Evolutionary conservation across 257 asterid species (phyloP).

Genomic region (Solanum chmielewskii): DNA sequence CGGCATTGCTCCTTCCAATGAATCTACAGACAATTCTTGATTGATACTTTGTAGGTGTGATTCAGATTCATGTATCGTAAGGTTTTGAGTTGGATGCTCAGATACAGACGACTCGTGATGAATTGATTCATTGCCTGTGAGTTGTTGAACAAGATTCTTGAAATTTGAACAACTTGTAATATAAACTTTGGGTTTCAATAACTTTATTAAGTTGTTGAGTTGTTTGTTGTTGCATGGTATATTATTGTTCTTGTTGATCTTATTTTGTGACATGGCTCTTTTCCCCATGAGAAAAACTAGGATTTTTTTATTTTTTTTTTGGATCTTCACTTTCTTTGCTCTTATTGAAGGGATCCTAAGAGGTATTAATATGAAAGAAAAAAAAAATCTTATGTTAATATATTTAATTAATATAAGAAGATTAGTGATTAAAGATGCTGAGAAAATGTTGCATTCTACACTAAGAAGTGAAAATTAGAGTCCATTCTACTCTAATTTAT

Average conservation of each 20-base stretch:
- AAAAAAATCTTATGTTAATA: not conserved
- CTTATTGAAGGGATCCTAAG: conserved; percentile 5
- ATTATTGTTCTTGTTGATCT: conserved; percentile 9
- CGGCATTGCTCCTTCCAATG: conserved; percentile 8
- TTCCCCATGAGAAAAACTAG: conserved; percentile 26
- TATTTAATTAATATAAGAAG: not conserved
- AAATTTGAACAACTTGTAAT: conserved; percentile 31
- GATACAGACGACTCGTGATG: not conserved
- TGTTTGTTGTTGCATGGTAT: conserved; percentile 16
- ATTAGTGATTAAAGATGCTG: conserved; percentile 19
- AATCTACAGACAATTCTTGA: not conserved
- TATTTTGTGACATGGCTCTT: conserved; percentile 1
- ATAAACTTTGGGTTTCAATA: conserved; percentile 34
- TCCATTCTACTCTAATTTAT: not conserved
- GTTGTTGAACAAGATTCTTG: conserved; percentile 39
- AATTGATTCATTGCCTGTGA: conserved; percentile 20
- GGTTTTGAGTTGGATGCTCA: not conserved
- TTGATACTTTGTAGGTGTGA: not conserved
- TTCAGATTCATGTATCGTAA: too few relatives aligned
- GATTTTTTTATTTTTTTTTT: not conserved
- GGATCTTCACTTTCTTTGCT: conserved; percentile 1
- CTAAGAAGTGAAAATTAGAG: conserved; percentile 5
- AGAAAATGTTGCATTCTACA: conserved; percentile 16
- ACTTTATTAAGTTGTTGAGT: conserved; percentile 19
- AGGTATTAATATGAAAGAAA: conserved; percentile 1